Conservation (phyloP, 148 eudicot species). For the Heliosperma pusillum region DNA sequence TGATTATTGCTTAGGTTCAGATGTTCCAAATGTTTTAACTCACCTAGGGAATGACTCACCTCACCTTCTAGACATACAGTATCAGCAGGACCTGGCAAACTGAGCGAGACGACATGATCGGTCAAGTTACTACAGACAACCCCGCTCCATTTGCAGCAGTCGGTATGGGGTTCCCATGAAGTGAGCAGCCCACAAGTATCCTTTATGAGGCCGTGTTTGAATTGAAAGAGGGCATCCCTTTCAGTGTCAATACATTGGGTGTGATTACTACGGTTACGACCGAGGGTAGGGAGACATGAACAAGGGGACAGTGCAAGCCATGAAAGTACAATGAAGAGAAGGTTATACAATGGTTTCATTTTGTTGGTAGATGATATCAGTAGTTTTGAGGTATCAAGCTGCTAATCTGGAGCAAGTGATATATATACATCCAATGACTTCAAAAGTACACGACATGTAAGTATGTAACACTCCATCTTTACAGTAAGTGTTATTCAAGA, state of each 20-base stretch:
- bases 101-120: constrained; percentile 3
- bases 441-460: too few species aligned
- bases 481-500: too few species aligned
- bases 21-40: constrained; percentile 11
- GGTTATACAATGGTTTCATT: too few species aligned
- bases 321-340: background rate
- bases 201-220: background rate
- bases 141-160: constrained; percentile 20
- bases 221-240: constrained; percentile 10
- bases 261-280: background rate
- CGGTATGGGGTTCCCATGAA: constrained; percentile 5
- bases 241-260: constrained; percentile 3
- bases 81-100: too few species aligned
- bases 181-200: constrained; percentile 15
- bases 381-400: too few species aligned
- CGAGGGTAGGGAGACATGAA: background rate
- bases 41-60: constrained; percentile 5
- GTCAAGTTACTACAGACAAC: constrained; percentile 12
- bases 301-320: background rate
- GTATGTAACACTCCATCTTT: too few species aligned
- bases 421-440: too few species aligned
- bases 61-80: background rate
- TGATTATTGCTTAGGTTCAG: background rate
- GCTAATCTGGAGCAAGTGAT: too few species aligned
- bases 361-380: too few species aligned